Base-by-base conservation (phyloP, 768 basidiomycete species). In the Terana coerulea region DNA sequence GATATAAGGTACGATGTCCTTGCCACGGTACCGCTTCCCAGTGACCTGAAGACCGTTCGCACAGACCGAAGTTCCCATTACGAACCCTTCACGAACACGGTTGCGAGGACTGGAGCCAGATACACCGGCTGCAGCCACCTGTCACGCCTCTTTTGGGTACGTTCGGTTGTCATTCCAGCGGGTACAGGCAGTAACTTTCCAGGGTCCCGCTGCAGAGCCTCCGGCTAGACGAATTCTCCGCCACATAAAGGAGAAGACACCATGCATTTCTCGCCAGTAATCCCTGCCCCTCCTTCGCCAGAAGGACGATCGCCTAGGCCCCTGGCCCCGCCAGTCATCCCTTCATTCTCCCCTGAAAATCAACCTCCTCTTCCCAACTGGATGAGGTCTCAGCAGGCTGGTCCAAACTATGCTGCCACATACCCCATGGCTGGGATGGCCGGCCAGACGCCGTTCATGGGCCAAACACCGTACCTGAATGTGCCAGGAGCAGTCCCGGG, bases 231-330 rank as follows among this genome's bases (percentile, higher is more conserved):
- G 11, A 15, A 31, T 22, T n/a, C 30, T 12, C 22, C 5, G 19
- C 19, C 26, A 21, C 30, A 29, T 9, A 19, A 9, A 7, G 8
- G 8, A 40, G 19, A 11, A 31, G 8, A 11, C 22, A 39, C 11
- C n/a, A 64, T 64, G 63, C 58, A 59, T 14, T 59, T 46, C 37
- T 53, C 65, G 4, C 66, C 67, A 15, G 64, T 69, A 39, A 64
- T 69, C 30, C 67, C 67, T 29, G 66, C 65, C 21, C 57, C 57
- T 19, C 65, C 66, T 8, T 60, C 61, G 4, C 30, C 63, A 22
- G 47, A 55, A 21, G 54, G 57, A 22, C 59, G 61, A 14, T 51
- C 51, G 12, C 56, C 62, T n/a, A 51, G 60, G 8, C 52, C 54
- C 15, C 45, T 59, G 11, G 50, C 56, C 11, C 57, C 63, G 5